Conservation (phyloP, 116 monocot genomes). For the Trichopus zeylanicus region DNA sequence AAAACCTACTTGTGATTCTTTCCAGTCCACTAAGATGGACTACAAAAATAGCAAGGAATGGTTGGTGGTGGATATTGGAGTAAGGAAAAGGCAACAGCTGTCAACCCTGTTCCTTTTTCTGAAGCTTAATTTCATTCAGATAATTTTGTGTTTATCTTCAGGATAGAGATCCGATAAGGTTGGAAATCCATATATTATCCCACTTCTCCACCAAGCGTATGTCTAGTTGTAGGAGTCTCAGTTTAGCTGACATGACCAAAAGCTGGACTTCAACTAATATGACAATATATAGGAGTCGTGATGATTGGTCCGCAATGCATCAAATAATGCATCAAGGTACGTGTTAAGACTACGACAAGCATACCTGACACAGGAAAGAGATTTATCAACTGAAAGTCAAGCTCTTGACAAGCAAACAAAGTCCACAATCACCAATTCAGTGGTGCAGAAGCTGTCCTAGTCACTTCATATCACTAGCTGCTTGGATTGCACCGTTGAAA, state of each 20-base stretch:
- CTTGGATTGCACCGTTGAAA: constrained; percentile 1
- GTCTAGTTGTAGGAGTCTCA: background rate
- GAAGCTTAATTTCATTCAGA: too few species aligned
- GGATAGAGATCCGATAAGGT: background rate
- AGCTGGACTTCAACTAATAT: too few species aligned
- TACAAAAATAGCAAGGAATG: too few species aligned
- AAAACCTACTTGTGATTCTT: too few species aligned
- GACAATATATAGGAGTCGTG: background rate
- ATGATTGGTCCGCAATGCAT: constrained; percentile 1
- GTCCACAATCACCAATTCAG: background rate
- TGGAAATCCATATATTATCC: background rate
- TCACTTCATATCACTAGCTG: constrained; percentile 2
- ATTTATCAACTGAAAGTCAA: background rate
- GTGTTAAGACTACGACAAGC: background rate
- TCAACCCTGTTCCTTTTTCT: too few species aligned
- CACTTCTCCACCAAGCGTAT: background rate
- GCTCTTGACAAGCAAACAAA: background rate
- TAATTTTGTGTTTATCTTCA: background rate
- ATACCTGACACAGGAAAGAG: background rate
- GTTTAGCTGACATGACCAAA: background rate
- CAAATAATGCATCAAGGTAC: background rate
- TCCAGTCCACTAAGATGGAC: too few species aligned
- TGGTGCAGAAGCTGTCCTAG: background rate
- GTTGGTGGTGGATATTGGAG: too few species aligned
- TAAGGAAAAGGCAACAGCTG: background rate